phyloP scores from a whole-genome alignment of 2,329 filamentous ascomycete species.

The Akanthomyces uredinophilus region DNA sequence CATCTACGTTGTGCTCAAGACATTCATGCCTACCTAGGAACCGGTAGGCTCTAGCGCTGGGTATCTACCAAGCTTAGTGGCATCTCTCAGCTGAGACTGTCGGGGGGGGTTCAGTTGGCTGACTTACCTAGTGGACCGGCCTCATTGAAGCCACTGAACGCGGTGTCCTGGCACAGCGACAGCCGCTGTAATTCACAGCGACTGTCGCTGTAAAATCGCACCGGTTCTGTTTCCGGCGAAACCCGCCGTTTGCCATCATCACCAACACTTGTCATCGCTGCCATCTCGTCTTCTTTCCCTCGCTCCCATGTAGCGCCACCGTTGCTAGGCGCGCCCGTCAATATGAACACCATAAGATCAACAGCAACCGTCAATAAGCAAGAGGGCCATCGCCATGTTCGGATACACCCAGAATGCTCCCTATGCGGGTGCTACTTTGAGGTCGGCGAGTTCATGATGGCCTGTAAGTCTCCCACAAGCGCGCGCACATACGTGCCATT shows the following conservation, averaged over 20 bases:
- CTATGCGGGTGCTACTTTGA: slow-evolving; percentile 9
- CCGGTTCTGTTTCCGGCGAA: not conserved
- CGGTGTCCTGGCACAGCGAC: no score
- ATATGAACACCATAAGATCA: not conserved
- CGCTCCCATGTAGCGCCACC: not conserved
- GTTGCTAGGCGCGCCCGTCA: not conserved
- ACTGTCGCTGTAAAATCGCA: no score
- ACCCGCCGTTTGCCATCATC: not conserved
- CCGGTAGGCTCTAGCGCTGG: no score
- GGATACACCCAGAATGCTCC: slow-evolving; percentile 10
- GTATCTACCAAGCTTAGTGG: no score
- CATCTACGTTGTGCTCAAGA: no score
- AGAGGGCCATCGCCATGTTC: slow-evolving; percentile 8
- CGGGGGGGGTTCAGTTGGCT: no score
- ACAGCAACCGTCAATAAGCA: not conserved
- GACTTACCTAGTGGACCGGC: no score
- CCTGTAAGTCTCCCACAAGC: not conserved
- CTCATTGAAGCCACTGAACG: no score
- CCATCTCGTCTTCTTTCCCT: not conserved
- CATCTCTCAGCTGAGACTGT: no score
- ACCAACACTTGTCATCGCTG: not conserved
- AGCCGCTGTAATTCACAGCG: no score
- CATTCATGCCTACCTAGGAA: no score
- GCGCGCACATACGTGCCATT: no score
- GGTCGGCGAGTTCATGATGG: slow-evolving; percentile 5